Evolutionary conservation across 2,329 filamentous ascomycete genomes (phyloP).

Genomic region (Pyrenophora teres): DNA sequence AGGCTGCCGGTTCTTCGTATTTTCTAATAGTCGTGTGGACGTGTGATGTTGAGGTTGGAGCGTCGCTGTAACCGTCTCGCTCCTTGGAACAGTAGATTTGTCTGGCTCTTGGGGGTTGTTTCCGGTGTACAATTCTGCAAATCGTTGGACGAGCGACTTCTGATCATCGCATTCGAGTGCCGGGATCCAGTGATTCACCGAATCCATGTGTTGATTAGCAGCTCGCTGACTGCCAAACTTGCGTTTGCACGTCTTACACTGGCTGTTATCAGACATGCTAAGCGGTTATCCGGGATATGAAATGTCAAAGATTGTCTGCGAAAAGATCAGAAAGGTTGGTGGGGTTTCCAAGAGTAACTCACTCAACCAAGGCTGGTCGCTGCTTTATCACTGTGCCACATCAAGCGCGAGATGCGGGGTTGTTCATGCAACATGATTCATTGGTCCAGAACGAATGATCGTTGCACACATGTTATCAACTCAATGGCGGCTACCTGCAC

Average conservation of each 20-base stretch:
- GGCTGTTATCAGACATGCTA: slow-evolving; percentile 5
- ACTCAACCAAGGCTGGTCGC: not conserved
- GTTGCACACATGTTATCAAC: not conserved
- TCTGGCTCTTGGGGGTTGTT: no score
- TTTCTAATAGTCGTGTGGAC: no score
- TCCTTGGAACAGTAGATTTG: no score
- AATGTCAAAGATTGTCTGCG: not conserved
- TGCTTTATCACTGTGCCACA: not conserved
- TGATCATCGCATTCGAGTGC: slow-evolving; percentile 17
- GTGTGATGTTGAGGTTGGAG: no score
- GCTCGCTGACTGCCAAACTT: slow-evolving; percentile 11
- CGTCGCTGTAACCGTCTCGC: no score
- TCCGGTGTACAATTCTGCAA: not conserved
- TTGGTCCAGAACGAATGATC: not conserved
- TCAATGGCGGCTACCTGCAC: not conserved
- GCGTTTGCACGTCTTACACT: slow-evolving; percentile 19
- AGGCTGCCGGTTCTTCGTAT: no score
- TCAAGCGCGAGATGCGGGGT: not conserved
- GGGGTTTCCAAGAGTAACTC: no score
- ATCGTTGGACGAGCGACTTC: not conserved
- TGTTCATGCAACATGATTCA: not conserved
- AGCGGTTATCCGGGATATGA: not conserved
- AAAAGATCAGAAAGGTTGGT: no score
- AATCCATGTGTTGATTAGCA: slow-evolving; percentile 19
- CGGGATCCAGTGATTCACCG: slow-evolving; percentile 16